Percentiles rank a stretch among this genome's conserved stretches.
phyloP scores from a whole-genome alignment of 495 filamentous ascomycete species.

The Aspergillus funiculosus region DNA sequence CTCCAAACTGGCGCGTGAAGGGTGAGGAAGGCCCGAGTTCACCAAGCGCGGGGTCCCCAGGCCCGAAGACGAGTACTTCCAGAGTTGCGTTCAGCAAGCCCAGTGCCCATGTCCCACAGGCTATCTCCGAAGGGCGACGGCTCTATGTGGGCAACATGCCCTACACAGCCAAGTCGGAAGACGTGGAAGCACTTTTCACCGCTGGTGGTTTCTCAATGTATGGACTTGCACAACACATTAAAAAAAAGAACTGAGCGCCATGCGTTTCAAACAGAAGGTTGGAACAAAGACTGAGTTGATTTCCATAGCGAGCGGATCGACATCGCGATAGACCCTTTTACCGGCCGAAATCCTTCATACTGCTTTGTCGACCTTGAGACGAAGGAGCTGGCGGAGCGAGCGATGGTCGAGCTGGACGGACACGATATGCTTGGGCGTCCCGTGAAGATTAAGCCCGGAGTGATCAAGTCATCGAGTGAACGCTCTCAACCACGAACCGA shows the following conservation, averaged over 20 bases:
- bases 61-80: constrained; percentile 33
- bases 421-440: constrained; percentile 47
- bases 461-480: constrained; percentile 38
- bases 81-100: constrained; percentile 34
- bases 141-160: constrained; percentile 66
- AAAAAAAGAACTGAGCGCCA: too few species aligned
- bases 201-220: constrained; percentile 44
- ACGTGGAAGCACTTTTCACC: constrained; percentile 54
- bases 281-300: constrained; percentile 23
- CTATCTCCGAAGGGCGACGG: constrained; percentile 38
- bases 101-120: constrained; percentile 34
- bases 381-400: constrained; percentile 50
- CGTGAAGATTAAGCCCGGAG: constrained; percentile 57
- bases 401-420: constrained; percentile 52
- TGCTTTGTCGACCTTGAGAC: constrained; percentile 62
- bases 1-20: constrained; percentile 44
- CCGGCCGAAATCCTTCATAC: constrained; percentile 63
- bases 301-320: constrained; percentile 52
- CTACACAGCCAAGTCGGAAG: constrained; percentile 55
- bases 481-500: constrained; percentile 21
- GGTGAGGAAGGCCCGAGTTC: constrained; percentile 27
- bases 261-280: too few species aligned
- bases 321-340: constrained; percentile 62
- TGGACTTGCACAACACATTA: too few species aligned
- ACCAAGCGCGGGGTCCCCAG: constrained; percentile 25